Conservation (phyloP, 768 basidiomycete species). For the Panellus pusillus region DNA sequence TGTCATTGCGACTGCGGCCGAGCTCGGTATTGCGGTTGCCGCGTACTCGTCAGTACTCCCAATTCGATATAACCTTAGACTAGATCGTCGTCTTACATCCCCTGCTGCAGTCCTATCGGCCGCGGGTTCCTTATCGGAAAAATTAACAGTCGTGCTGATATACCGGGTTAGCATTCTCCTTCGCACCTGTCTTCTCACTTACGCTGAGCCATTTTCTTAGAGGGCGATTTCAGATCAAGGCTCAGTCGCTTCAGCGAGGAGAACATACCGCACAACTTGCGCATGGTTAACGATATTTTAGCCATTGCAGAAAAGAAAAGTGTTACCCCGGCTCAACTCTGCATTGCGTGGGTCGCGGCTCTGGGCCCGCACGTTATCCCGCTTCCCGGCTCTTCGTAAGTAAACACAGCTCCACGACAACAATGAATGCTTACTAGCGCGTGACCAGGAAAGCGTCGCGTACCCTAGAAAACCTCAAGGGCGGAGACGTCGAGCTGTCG, state of each 20-base stretch:
- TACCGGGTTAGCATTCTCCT: constrained; percentile 26
- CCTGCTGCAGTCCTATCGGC: constrained; percentile 46
- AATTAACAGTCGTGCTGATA: constrained; percentile 39
- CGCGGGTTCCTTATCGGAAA: constrained; percentile 53
- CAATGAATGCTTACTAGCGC: not conserved
- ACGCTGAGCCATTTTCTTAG: constrained; percentile 14
- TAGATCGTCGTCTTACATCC: too few species aligned
- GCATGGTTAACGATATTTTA: constrained; percentile 40
- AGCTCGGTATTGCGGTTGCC: constrained; percentile 54
- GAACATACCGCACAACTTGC: constrained; percentile 42
- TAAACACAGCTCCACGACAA: constrained; percentile 1
- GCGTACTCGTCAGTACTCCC: constrained; percentile 50
- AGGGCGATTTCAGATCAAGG: constrained; percentile 37
- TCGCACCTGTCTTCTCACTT: not conserved
- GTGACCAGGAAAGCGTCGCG: constrained; percentile 20
- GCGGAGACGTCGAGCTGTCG: constrained; percentile 42
- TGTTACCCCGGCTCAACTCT: constrained; percentile 41
- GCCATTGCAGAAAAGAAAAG: constrained; percentile 42
- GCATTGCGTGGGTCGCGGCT: constrained; percentile 42
- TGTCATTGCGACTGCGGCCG: constrained; percentile 54
- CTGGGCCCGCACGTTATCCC: constrained; percentile 47
- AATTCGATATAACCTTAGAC: too few species aligned
- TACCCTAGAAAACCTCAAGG: constrained; percentile 44
- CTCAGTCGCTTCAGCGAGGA: constrained; percentile 47
- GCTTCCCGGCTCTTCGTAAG: constrained; percentile 48